A percentile compares a stretch with the other conserved stretches of the same genome.
These are phyloP conservation scores for Guadua angustifolia DNA, from an alignment of 176 grass and related monocot species.

Conservation along the genomic window DNA sequence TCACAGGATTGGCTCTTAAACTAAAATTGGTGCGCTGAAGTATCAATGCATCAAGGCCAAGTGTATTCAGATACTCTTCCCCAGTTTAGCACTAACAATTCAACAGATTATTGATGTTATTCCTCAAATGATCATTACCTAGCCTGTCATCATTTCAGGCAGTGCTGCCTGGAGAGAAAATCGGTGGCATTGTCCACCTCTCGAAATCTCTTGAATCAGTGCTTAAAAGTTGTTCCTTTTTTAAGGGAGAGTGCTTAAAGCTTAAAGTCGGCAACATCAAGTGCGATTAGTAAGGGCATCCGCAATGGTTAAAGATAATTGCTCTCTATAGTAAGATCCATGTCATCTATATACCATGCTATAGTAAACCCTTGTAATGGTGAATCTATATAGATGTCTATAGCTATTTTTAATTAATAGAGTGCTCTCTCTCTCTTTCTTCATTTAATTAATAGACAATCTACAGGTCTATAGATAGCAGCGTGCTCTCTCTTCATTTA, in stretches of 20 bases:
- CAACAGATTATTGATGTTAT: not conserved
- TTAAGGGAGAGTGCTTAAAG: conserved; percentile 5
- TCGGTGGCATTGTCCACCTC: not conserved
- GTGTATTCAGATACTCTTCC: not conserved
- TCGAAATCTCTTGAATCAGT: conserved; percentile 45
- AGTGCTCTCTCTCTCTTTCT: no score
- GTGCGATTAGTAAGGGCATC: conserved; percentile 17
- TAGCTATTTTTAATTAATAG: no score
- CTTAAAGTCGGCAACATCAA: conserved; percentile 19
- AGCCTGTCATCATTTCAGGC: not conserved
- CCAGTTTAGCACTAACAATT: not conserved
- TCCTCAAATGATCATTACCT: conserved; percentile 11
- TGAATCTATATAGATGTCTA: no score
- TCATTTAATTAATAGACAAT: no score
- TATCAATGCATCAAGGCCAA: not conserved
- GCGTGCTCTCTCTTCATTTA: no score
- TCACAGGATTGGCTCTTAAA: not conserved
- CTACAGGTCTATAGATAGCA: no score
- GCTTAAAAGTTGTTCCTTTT: conserved; percentile 41
- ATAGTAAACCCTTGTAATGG: no score
- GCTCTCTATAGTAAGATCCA: no score
- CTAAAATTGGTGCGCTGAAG: not conserved
- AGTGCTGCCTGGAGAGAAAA: not conserved
- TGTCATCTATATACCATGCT: no score
- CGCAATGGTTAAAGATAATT: no score